Evolutionary conservation across 768 basidiomycete genomes (phyloP), one percentile per base, ranked within the genome.

Genomic region (Peribolospora baueri): DNA sequence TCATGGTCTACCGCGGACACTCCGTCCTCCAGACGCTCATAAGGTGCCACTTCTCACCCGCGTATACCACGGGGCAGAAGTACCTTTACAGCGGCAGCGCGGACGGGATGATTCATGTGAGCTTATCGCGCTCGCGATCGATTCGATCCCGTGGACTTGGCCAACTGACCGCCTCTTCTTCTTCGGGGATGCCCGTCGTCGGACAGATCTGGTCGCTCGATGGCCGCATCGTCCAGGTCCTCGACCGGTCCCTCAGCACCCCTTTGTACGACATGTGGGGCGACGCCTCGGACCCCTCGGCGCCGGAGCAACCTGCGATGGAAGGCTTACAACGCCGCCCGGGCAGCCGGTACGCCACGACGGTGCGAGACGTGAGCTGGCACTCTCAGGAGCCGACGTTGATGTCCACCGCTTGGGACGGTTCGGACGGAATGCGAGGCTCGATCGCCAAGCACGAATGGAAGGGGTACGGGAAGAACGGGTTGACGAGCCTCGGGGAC

Each of bases 281-380:
- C 56, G 79, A 86, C 64, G 80, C 88, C 3, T 82, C 82, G 11
- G 80, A 71, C 0, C 69, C 73, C 51, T 48, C 67, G 14, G 42
- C n/a, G 36, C 42, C 42, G 50, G 50, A 14, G 41, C 54, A 57
- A 6, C 11, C 40, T n/a, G 25, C 42, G 10, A 7, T 6, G 46
- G 37, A 39, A 48, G 42, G 40, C 40, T 54, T 37, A 60, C 64
- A 1, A 25, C 25, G 25, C 25, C 25, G 25, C 14, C 60, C 57
- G 14, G 64, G 68, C n/a, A 39, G 63, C 13, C 58, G 63, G 47
- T 63, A 57, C 65, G 66, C 48, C 56, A 61, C 63, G 63, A 84
- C 82, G 58, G 88, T 95, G 3, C 78, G 91, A 47, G 91, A 97
- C 64, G 87, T 95, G 58, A 82, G 82, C 64, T 98, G 93, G 93